Evolutionary conservation across 2,329 filamentous ascomycete species (phyloP), one percentile per base, ranked within the genome.

Genomic region (Ophiostoma australiae): DNA sequence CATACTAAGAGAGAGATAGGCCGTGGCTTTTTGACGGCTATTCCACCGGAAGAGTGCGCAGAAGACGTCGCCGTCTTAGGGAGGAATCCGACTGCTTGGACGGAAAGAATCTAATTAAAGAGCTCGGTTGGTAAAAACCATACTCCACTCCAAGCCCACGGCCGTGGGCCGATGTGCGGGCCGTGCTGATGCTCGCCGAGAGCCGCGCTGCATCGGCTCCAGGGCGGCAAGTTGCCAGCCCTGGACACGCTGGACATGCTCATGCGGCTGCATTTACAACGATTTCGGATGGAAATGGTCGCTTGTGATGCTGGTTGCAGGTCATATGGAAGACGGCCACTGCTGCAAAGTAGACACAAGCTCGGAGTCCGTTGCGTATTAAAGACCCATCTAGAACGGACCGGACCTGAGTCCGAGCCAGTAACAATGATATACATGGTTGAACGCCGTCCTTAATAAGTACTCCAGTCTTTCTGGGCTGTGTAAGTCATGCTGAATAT

Each of bases 161-260:
- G 13, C 52, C 52, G 52, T 58, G 52, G 10, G n/a, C 52, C 52
- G 52, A 58, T 27, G 52, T 58, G 52, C n/a, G 52, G 52, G 52
- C 52, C 52, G 52, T 58, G 52, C 20, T 11, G 17, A 13, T 27
- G 27, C 13, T n/a, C 52, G 52, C 52, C 52, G n/a, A 58, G 52
- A 58, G 52, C 52, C 52, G 52, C 52, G 52, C 27, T 58, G n/a
- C n/a, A 58, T 27, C 52, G 20, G 52, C 52, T 27, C 52, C 4
- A 58, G 17, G n/a, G n/a, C 52, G 52, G n/a, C 52, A 27, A 27
- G 8, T 58, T 23, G 52, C n/a, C 52, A 58, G 52, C 52, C n/a
- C 27, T 27, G 10, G 3, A 27, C 52, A 27, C 23, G 7, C n/a
- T 27, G 10, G n/a, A 27, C 7, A 27, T 58, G 52, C 52, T 27